Conservation (phyloP, 805 yeast species). For the Komagataella ulmi region DNA sequence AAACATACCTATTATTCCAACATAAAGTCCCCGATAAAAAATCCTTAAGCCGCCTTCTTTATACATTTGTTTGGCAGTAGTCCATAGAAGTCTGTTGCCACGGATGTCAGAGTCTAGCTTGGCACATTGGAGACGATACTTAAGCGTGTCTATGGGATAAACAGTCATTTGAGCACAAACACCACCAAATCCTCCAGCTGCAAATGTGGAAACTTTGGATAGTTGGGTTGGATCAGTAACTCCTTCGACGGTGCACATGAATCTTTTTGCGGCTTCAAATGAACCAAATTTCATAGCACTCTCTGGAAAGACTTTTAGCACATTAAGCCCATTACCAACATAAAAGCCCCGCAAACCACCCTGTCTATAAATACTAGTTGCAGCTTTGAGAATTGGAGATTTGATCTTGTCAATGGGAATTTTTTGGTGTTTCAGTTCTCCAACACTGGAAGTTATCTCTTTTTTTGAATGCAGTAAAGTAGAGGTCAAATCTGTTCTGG, state of each 20-base stretch:
- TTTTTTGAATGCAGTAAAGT: conserved; percentile 48
- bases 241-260: conserved; percentile 66
- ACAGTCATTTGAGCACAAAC: conserved; percentile 86
- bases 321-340: conserved; percentile 90
- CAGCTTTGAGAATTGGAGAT: conserved; percentile 73
- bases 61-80: conserved; percentile 70
- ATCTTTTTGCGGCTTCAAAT: conserved; percentile 74
- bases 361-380: conserved; percentile 66
- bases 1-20: conserved; percentile 92
- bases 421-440: conserved; percentile 24
- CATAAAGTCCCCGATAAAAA: conserved; percentile 79
- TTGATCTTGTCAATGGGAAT: conserved; percentile 31
- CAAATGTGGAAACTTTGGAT: conserved; percentile 66
- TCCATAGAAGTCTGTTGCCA: conserved; percentile 47
- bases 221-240: conserved; percentile 54
- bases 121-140: conserved; percentile 89
- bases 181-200: conserved; percentile 96
- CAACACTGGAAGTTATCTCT: conserved; percentile 13
- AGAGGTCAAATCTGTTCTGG: conserved; percentile 71
- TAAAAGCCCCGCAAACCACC: conserved; percentile 85
- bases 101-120: conserved; percentile 47
- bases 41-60: conserved; percentile 63
- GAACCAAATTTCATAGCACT: conserved; percentile 96
- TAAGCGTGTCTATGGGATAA: conserved; percentile 90
- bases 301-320: conserved; percentile 91